Conservation (phyloP, 2,329 filamentous ascomycete species). For the Ambrosiella xylebori region DNA sequence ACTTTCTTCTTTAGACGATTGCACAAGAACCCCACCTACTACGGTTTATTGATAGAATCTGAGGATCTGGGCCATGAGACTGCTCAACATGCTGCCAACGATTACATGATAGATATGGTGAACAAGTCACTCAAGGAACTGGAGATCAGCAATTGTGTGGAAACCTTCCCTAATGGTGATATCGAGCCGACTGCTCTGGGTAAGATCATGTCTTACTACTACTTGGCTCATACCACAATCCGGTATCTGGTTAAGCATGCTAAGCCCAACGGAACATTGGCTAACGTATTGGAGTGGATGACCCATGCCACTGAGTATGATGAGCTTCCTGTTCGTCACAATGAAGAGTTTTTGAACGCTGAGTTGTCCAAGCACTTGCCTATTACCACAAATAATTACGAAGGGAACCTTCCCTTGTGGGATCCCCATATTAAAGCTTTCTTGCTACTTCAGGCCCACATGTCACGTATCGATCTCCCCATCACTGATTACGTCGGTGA, state of each 20-base stretch:
- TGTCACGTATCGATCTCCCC: conserved; percentile 80
- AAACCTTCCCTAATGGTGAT: conserved; percentile 70
- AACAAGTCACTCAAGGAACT: conserved; percentile 71
- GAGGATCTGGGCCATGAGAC: conserved; percentile 6
- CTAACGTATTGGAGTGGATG: conserved; percentile 82
- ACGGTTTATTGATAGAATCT: conserved; percentile 81
- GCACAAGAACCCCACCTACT: conserved; percentile 97
- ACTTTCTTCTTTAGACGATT: conserved; percentile 97
- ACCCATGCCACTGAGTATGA: conserved; percentile 88
- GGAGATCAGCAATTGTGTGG: conserved; percentile 67
- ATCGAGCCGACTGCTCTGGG: conserved; percentile 80
- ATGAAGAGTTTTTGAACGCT: conserved; percentile 92
- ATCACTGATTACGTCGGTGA: conserved; percentile 97
- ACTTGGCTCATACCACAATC: conserved; percentile 87
- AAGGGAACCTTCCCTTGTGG: conserved; percentile 71
- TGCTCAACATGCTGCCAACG: conserved; percentile 75
- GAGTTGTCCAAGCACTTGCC: conserved; percentile 73
- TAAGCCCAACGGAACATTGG: conserved; percentile 57
- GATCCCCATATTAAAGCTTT: conserved; percentile 97
- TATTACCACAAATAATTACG: conserved; percentile 36
- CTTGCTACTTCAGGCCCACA: conserved; percentile 82
- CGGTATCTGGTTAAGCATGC: conserved; percentile 64
- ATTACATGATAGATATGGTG: conserved; percentile 88
- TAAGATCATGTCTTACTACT: conserved; percentile 99
- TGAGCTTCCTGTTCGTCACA: conserved; percentile 91